phyloP scores from a whole-genome alignment of 345 rosid species.

The Euphorbia tirucalli region DNA sequence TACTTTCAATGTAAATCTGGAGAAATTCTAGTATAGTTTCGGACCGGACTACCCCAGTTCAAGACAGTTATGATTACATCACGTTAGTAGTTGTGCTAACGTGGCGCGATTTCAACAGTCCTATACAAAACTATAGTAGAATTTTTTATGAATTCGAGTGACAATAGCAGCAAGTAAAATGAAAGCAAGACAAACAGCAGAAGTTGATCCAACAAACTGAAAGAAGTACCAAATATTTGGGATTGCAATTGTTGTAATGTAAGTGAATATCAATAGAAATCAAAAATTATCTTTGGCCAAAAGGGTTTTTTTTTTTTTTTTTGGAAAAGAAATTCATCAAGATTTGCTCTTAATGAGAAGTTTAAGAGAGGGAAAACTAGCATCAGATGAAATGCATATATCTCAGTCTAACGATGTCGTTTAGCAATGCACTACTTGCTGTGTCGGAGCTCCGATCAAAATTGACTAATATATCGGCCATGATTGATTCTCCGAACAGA shows the following conservation, averaged over 20 bases:
- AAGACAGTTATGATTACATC: no score
- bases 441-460: conserved; percentile 59
- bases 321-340: conserved; percentile 69
- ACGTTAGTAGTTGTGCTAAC: no score
- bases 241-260: conserved; percentile 56
- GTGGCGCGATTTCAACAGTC: no score
- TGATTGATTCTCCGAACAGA: conserved; percentile 69
- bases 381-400: conserved; percentile 76
- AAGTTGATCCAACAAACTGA: conserved; percentile 83
- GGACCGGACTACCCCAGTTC: no score
- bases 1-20: no score
- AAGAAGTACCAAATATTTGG: conserved; percentile 84
- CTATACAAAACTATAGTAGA: background rate
- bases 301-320: conserved; percentile 25
- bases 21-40: no score
- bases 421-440: conserved; percentile 45
- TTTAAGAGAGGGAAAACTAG: conserved; percentile 81
- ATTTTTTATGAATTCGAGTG: no score
- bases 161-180: conserved; percentile 82
- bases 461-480: conserved; percentile 76
- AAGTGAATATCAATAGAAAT: conserved; percentile 52
- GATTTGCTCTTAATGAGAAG: conserved; percentile 66
- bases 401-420: conserved; percentile 61
- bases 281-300: conserved; percentile 49
- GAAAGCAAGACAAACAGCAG: conserved; percentile 77